A percentile compares a stretch with the other conserved stretches of the same genome.
Evolutionary conservation across 768 basidiomycete species (phyloP).

Genomic region (Mycena galopus): DNA sequence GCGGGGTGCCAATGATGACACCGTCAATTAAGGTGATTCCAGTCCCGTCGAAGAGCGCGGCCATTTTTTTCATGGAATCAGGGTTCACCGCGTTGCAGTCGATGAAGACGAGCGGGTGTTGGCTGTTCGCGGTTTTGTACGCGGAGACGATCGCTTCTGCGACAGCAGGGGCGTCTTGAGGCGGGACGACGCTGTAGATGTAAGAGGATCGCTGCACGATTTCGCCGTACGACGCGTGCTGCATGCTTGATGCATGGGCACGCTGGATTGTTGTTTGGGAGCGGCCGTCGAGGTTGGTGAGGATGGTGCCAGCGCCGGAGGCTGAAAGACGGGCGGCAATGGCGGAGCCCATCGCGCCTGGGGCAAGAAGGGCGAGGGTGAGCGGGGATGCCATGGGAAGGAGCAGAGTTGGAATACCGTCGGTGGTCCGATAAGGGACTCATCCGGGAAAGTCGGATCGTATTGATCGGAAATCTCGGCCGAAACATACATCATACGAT

Average conservation of each 20-base stretch:
- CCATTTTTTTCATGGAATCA: constrained; percentile 55
- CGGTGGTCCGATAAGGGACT: too few species aligned
- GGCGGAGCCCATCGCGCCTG: constrained; percentile 24
- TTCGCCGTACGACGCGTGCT: constrained; percentile 52
- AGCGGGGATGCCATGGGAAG: too few species aligned
- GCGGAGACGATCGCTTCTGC: constrained; percentile 46
- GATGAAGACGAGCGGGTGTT: constrained; percentile 47
- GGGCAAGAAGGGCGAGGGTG: constrained; percentile 9
- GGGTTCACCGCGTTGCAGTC: constrained; percentile 64
- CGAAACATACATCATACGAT: too few species aligned
- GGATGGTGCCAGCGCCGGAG: constrained; percentile 10
- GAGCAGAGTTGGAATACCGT: too few species aligned
- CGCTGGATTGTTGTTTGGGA: constrained; percentile 54
- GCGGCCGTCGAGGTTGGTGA: constrained; percentile 45
- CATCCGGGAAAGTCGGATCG: too few species aligned
- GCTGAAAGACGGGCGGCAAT: constrained; percentile 14
- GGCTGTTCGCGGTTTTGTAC: not conserved
- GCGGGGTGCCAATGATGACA: constrained; percentile 60
- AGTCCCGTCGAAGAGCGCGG: constrained; percentile 52
- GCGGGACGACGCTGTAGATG: constrained; percentile 64
- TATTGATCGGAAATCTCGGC: too few species aligned
- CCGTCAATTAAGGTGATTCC: constrained; percentile 60
- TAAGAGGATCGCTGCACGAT: constrained; percentile 50
- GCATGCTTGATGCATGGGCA: constrained; percentile 57
- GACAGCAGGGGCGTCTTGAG: constrained; percentile 52